Evolutionary conservation across 2,329 filamentous ascomycete species (phyloP).

Genomic region (Aspergillus alliaceus): DNA sequence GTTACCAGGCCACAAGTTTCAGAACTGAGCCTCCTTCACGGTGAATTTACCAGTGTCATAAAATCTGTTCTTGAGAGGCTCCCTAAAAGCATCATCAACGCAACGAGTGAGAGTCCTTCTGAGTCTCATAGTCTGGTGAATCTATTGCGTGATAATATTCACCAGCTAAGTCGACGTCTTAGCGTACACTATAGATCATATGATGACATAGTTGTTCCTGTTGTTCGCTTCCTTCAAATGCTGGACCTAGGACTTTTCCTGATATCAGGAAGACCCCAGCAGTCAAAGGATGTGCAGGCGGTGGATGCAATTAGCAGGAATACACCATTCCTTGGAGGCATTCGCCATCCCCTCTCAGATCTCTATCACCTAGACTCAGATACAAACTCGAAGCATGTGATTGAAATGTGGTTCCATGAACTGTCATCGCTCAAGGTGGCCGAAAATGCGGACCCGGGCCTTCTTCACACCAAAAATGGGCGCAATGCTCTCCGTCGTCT

Average conservation of each 20-base stretch:
- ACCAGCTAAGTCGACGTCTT: constrained; percentile 69
- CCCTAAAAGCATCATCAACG: constrained; percentile 31
- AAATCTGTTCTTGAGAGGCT: constrained; percentile 57
- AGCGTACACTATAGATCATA: constrained; percentile 72
- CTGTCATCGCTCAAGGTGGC: constrained; percentile 36
- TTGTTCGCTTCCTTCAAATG: constrained; percentile 76
- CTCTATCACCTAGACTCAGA: neutral
- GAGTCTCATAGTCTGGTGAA: constrained; percentile 35
- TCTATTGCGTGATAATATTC: constrained; percentile 57
- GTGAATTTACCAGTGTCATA: constrained; percentile 77
- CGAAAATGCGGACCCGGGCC: constrained; percentile 33
- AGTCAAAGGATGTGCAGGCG: constrained; percentile 16
- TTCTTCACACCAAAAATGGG: constrained; percentile 41
- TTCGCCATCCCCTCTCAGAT: constrained; percentile 21
- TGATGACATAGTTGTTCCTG: constrained; percentile 77
- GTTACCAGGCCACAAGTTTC: constrained; percentile 72
- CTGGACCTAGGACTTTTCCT: constrained; percentile 74
- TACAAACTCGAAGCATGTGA: constrained; percentile 24
- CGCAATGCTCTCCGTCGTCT: constrained; percentile 62
- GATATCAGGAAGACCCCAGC: constrained; percentile 33
- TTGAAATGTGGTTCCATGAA: constrained; percentile 39
- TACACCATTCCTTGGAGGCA: constrained; percentile 42
- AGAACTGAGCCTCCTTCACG: constrained; percentile 70
- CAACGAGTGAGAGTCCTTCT: constrained; percentile 8
- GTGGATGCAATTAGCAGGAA: constrained; percentile 32